A percentile compares a stretch with the other conserved stretches of the same genome.
Evolutionary conservation across 2,329 filamentous ascomycete species (phyloP).

Genomic region (Penicillium freii): DNA sequence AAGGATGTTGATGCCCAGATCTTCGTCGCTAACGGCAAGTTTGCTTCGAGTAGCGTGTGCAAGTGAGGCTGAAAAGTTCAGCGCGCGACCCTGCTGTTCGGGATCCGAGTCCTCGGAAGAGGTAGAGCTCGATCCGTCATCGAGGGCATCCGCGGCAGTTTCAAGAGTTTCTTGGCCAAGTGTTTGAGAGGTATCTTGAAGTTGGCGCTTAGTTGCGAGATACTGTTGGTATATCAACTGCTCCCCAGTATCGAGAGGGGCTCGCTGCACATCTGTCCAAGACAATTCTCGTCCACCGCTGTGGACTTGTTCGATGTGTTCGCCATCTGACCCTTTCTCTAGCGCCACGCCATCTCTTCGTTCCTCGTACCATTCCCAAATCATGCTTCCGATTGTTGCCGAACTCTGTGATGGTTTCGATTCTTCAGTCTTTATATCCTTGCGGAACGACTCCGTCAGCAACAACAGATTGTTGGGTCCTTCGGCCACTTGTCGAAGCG

Average conservation of each 20-base stretch:
- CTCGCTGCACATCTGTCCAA: constrained; percentile 60
- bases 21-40: constrained; percentile 80
- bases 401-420: constrained; percentile 34
- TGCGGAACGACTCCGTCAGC: constrained; percentile 67
- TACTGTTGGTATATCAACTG: constrained; percentile 85
- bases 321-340: constrained; percentile 55
- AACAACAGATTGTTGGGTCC: constrained; percentile 81
- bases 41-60: constrained; percentile 83
- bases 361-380: constrained; percentile 80
- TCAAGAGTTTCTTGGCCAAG: constrained; percentile 68
- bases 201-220: constrained; percentile 80
- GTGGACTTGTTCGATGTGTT: constrained; percentile 65
- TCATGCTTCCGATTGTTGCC: constrained; percentile 65
- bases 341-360: constrained; percentile 61
- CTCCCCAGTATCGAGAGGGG: constrained; percentile 72
- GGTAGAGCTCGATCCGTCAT: constrained; percentile 80
- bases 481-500: constrained; percentile 70
- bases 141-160: constrained; percentile 67
- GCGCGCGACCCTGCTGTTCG: constrained; percentile 84
- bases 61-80: constrained; percentile 83
- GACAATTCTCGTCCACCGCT: constrained; percentile 62
- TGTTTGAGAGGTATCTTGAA: constrained; percentile 75
- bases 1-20: constrained; percentile 86
- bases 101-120: constrained; percentile 86
- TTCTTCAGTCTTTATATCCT: constrained; percentile 23